Evolutionary conservation across 2,329 filamentous ascomycete genomes (phyloP), one percentile per base, ranked within the genome.

Genomic region (Microcera coccophila): DNA sequence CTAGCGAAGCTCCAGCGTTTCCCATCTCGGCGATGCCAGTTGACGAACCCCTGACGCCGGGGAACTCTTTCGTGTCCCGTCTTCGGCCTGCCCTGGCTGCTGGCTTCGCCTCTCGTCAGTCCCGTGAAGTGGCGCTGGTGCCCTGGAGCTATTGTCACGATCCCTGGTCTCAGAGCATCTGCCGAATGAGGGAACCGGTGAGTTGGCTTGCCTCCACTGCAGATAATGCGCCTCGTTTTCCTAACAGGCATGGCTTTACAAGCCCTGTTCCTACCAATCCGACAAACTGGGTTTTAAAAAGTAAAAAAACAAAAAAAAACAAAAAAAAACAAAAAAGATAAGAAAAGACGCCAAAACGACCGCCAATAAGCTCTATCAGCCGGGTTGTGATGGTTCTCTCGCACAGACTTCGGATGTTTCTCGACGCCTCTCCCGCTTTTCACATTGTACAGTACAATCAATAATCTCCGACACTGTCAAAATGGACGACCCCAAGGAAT

Each of bases 51-150:
- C 32, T 44, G 38, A 42, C 42, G 38, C 45, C 45, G 45, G 45
- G 42, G 45, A 48, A 42, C 42, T 36, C 38, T 20, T 34, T 36
- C 16, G 35, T 18, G 12, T 42, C 45, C 45, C 45, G 39, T 34
- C 20, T 33, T n/a, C 26, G 26, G 24, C 33, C 18, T 39, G 28
- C 19, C 33, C 39, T 18, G 35, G 38, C 17, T 33, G n/a, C n/a
- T n/a, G n/a, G n/a, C 37, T 22, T 32, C 29, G 7, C n/a, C 29
- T n/a, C 29, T 32, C 15, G 29, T 14, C 7, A 8, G 29, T 15
- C n/a, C 15, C n/a, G n/a, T n/a, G n/a, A n/a, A n/a, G n/a, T n/a
- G n/a, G n/a, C n/a, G n/a, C n/a, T n/a, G n/a, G n/a, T n/a, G n/a
- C n/a, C n/a, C n/a, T n/a, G n/a, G n/a, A n/a, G 29, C 29, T 35